A percentile compares a stretch with the other conserved stretches of the same genome.
Evolutionary conservation across 768 basidiomycete genomes (phyloP).

Genomic region (Galerina marginata): DNA sequence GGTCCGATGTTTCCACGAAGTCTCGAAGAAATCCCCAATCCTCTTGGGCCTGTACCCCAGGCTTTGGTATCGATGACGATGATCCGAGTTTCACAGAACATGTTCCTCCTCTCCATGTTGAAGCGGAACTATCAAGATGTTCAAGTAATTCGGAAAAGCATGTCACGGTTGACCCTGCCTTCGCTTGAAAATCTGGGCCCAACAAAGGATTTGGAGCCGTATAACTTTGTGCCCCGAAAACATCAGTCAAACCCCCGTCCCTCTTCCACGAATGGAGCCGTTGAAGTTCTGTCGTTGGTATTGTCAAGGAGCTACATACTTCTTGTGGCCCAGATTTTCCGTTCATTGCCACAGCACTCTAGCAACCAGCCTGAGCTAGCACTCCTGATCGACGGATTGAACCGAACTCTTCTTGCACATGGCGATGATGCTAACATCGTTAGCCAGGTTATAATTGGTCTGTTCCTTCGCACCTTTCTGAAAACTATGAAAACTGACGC

Average conservation of each 20-base stretch:
- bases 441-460: conserved; percentile 75
- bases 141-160: conserved; percentile 66
- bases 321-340: conserved; percentile 71
- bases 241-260: conserved; percentile 13
- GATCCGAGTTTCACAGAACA: conserved; percentile 74
- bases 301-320: conserved; percentile 73
- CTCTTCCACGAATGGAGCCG: conserved; percentile 16
- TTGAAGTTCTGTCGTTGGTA: conserved; percentile 59
- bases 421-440: conserved; percentile 80
- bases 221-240: conserved; percentile 53
- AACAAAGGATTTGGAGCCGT: conserved; percentile 42
- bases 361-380: conserved; percentile 73
- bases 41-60: conserved; percentile 43
- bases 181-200: conserved; percentile 35
- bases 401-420: conserved; percentile 70
- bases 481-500: not conserved
- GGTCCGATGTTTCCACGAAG: conserved; percentile 67
- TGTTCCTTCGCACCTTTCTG: conserved; percentile 23
- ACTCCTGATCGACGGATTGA: conserved; percentile 72
- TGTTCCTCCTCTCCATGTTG: conserved; percentile 69
- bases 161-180: conserved; percentile 66
- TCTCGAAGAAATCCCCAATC: conserved; percentile 39
- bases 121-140: conserved; percentile 74
- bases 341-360: conserved; percentile 74
- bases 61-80: conserved; percentile 60